A percentile compares a stretch with the other conserved stretches of the same genome.
These are phyloP conservation scores for Ascochyta pisi DNA, from an alignment of 2,329 filamentous ascomycete genomes.

Conservation along the genomic window DNA sequence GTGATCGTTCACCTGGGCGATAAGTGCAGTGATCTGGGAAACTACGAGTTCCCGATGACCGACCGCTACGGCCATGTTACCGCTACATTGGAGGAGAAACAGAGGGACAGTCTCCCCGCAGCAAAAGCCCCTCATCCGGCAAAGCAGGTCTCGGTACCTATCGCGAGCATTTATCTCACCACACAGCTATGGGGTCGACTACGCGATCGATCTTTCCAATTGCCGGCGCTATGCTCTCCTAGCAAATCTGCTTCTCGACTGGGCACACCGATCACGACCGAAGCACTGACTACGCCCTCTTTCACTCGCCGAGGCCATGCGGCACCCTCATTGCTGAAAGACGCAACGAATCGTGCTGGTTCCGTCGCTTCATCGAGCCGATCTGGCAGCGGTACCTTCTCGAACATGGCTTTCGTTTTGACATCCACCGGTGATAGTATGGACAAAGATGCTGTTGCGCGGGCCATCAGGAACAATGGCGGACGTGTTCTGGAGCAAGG, in stretches of 20 bases:
- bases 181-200: conserved; percentile 52
- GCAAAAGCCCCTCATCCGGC: conserved; percentile 16
- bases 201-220: conserved; percentile 47
- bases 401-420: conserved; percentile 85
- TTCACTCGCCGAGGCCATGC: conserved; percentile 52
- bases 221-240: conserved; percentile 26
- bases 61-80: conserved; percentile 53
- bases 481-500: conserved; percentile 75
- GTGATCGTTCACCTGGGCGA: conserved; percentile 54
- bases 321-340: conserved; percentile 36
- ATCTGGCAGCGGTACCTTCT: conserved; percentile 64
- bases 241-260: conserved; percentile 28
- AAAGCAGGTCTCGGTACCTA: conserved; percentile 48
- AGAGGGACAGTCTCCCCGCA: conserved; percentile 47
- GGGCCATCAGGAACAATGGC: conserved; percentile 72
- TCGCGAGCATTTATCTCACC: conserved; percentile 54
- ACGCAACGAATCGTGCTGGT: conserved; percentile 33
- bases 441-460: conserved; percentile 65
- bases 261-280: conserved; percentile 35
- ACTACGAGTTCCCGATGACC: conserved; percentile 45
- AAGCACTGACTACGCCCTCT: conserved; percentile 57
- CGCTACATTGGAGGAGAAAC: conserved; percentile 51
- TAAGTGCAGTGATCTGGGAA: conserved; percentile 31
- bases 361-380: conserved; percentile 38
- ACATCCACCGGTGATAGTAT: conserved; percentile 67